Percentiles rank a stretch among this genome's conserved stretches.
These are phyloP conservation scores for Dioscorea zingiberensis DNA, from an alignment of 106 monocot genomes.

Conservation along the genomic window DNA sequence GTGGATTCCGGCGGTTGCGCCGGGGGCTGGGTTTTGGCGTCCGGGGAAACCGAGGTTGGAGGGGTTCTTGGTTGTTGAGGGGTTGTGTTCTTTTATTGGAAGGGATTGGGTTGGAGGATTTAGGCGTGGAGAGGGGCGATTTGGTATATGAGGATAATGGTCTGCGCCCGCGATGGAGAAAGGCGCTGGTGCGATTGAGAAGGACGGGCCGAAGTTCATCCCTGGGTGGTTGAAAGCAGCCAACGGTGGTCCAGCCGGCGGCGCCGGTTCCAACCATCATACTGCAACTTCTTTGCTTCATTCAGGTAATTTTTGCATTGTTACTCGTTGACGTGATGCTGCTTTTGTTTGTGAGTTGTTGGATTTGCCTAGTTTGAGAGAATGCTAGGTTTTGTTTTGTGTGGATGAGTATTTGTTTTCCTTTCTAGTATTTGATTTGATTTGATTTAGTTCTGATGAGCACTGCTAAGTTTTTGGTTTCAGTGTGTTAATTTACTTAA, in stretches of 20 bases:
- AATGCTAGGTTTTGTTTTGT: not conserved
- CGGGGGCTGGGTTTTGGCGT: no score
- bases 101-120: no score
- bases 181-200: not conserved
- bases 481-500: no score
- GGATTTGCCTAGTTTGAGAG: no score
- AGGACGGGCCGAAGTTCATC: not conserved
- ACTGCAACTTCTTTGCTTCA: not conserved
- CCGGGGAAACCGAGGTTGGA: no score
- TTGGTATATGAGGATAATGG: constrained; percentile 5
- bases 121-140: not conserved
- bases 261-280: constrained; percentile 1
- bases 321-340: not conserved
- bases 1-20: no score
- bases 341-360: no score
- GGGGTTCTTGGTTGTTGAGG: no score
- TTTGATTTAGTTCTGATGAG: not conserved
- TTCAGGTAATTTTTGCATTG: not conserved
- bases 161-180: constrained; percentile 8
- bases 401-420: not conserved
- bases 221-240: constrained; percentile 9
- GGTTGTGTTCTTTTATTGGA: no score
- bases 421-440: not conserved
- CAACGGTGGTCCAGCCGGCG: not conserved
- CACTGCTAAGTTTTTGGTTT: no score